A percentile compares a stretch with the other conserved stretches of the same genome.
phyloP scores from a whole-genome alignment of 2,329 filamentous ascomycete genomes.

The Trichoderma aggressivum region DNA sequence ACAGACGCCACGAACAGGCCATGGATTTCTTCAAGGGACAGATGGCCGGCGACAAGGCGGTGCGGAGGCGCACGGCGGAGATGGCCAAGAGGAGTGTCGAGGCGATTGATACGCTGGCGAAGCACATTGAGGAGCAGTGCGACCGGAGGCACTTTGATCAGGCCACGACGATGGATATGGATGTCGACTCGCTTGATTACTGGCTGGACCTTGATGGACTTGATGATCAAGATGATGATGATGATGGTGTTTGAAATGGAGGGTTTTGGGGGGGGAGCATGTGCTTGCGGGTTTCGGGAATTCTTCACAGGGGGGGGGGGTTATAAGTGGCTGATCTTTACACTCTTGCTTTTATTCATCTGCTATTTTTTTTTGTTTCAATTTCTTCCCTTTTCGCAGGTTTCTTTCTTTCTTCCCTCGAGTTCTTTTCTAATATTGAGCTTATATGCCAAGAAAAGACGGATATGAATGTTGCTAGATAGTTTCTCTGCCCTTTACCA shows the following conservation, averaged over 20 bases:
- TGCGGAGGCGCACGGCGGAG: slow-evolving; percentile 11
- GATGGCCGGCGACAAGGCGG: slow-evolving; percentile 17
- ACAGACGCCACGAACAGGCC: slow-evolving; percentile 20
- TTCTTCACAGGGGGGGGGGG: too few relatives aligned
- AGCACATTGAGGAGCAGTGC: slow-evolving; percentile 4
- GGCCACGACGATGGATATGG: slow-evolving; percentile 2
- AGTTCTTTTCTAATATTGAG: background rate
- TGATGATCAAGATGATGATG: background rate
- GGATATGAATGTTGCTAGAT: background rate
- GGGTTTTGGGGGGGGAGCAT: background rate
- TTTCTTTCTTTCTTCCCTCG: background rate
- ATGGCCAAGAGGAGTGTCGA: background rate
- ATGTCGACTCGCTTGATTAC: background rate
- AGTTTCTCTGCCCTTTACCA: background rate
- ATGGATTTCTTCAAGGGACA: background rate
- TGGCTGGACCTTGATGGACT: background rate
- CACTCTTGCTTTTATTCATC: background rate
- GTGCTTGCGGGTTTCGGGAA: background rate
- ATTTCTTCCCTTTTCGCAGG: background rate
- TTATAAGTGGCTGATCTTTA: background rate
- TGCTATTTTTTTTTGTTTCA: background rate
- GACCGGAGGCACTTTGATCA: background rate
- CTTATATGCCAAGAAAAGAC: too few relatives aligned
- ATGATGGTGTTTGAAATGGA: background rate
- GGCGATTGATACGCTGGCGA: slow-evolving; percentile 13